Percentiles rank a stretch among this genome's conserved stretches.
Conservation (phyloP, 495 filamentous ascomycete genomes). For the Penicillium coprophilum region DNA sequence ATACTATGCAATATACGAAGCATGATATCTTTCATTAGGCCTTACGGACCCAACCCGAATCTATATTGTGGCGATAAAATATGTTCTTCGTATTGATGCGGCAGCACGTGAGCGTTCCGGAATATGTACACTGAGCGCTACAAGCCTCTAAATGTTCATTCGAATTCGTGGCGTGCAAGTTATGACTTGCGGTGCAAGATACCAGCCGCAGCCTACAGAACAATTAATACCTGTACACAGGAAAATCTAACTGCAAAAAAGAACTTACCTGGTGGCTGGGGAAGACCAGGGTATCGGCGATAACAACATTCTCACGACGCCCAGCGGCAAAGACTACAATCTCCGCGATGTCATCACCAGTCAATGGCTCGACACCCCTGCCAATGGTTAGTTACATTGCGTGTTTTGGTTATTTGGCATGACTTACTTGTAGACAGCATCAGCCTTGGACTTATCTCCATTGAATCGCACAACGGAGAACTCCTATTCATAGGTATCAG, state of each 20-base stretch:
- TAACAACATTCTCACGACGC: constrained; percentile 88
- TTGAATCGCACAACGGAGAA: constrained; percentile 93
- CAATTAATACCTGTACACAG: too few species aligned
- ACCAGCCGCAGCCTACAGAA: neutral
- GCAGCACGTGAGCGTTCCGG: too few species aligned
- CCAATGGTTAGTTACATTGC: constrained; percentile 10
- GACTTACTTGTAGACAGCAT: constrained; percentile 88
- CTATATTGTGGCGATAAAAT: too few species aligned
- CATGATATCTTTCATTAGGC: neutral
- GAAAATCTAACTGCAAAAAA: too few species aligned
- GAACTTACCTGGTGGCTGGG: constrained; percentile 73
- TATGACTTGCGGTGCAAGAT: too few species aligned
- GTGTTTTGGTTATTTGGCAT: constrained; percentile 1
- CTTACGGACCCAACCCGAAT: too few species aligned
- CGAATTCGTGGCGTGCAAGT: too few species aligned
- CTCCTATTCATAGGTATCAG: constrained; percentile 51
- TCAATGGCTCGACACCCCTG: constrained; percentile 85
- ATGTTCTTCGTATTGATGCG: too few species aligned
- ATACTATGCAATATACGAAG: constrained; percentile 1
- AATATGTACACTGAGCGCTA: too few species aligned
- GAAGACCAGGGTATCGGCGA: constrained; percentile 89
- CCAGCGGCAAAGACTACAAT: constrained; percentile 88
- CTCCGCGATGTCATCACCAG: constrained; percentile 93
- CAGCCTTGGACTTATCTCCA: constrained; percentile 91
- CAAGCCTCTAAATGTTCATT: too few species aligned